Evolutionary conservation across 495 filamentous ascomycete genomes (phyloP).

Genomic region (Sphaerosporella brunnea): DNA sequence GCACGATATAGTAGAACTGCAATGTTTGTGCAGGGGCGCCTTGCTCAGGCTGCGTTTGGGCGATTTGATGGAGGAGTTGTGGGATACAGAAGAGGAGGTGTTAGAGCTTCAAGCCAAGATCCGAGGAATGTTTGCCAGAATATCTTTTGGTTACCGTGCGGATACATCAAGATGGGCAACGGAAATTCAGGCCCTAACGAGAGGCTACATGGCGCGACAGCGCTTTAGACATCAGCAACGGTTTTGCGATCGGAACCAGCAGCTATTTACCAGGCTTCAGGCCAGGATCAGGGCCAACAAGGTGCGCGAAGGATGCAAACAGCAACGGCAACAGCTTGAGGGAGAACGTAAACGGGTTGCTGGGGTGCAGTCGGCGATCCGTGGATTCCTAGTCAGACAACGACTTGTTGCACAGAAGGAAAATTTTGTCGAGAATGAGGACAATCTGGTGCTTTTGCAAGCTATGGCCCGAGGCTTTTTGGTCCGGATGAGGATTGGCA

Average conservation of each 20-base stretch:
- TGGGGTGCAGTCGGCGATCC: conserved; percentile 54
- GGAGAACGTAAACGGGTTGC: conserved; percentile 40
- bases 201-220: conserved; percentile 61
- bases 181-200: conserved; percentile 29
- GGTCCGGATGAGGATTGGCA: conserved; percentile 14
- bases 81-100: conserved; percentile 66
- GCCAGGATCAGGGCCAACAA: conserved; percentile 63
- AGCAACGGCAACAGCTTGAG: conserved; percentile 43
- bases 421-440: conserved; percentile 28
- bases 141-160: conserved; percentile 18
- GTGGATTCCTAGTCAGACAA: conserved; percentile 39
- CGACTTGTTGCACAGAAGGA: conserved; percentile 35
- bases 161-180: conserved; percentile 23
- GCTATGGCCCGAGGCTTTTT: conserved; percentile 27
- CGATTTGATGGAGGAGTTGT: conserved; percentile 69
- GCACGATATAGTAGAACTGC: conserved; percentile 52
- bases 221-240: conserved; percentile 42
- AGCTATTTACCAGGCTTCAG: conserved; percentile 62
- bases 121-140: conserved; percentile 51
- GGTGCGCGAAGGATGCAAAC: conserved; percentile 47
- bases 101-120: conserved; percentile 68
- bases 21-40: conserved; percentile 73
- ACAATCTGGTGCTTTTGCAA: conserved; percentile 12
- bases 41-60: conserved; percentile 61
- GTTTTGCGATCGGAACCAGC: conserved; percentile 52